Base-by-base conservation (phyloP, 805 yeast species). In the Saturnispora besseyi region DNA sequence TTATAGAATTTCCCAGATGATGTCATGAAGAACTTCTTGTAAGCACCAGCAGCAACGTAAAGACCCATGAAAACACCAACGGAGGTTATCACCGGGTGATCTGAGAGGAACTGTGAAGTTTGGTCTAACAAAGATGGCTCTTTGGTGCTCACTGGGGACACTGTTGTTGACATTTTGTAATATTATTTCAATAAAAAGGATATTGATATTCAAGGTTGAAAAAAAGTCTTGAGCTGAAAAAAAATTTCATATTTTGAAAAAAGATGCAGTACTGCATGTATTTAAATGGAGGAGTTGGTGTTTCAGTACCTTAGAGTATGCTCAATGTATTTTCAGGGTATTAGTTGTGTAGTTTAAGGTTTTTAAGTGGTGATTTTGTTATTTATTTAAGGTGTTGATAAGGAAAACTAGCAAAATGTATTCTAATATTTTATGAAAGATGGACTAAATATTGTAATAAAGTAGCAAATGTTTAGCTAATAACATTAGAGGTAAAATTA, bases 51-150 rank as follows among this genome's bases (percentile, higher is more conserved):
- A 18, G 75, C 74, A 48, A 80, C 73, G 59, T 84, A 84, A 0
- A 78, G 78, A 3, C 79, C 68, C 5, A 82, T 78, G 54, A 84
- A 77, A 0, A 77, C 82, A 13, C 95, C 95, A 10, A 81, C 58
- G 11, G 85, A 82, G 4, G 90, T 74, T 53, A 86, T 57, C 62
- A 82, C 76, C 9, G 96, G 96, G 64, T 89, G 96, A 45, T 79
- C 76, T 6, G 86, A 78, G 77, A 81, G 73, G 66, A 81, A 77
- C 18, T 74, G 73, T 15, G 76, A 56, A 0, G 80, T 71, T 55
- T 74, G 71, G 62, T 85, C 86, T 12, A 37, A 15, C 8, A 47
- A 26, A 13, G 45, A 33, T n/a, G 31, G 36, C 12, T 34, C 33
- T 29, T 38, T 38, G n/a, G 34, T 46, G 40, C 13, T 36, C 40